phyloP scores from a whole-genome alignment of 305 asterid species.

The Nicotiana rustica region DNA sequence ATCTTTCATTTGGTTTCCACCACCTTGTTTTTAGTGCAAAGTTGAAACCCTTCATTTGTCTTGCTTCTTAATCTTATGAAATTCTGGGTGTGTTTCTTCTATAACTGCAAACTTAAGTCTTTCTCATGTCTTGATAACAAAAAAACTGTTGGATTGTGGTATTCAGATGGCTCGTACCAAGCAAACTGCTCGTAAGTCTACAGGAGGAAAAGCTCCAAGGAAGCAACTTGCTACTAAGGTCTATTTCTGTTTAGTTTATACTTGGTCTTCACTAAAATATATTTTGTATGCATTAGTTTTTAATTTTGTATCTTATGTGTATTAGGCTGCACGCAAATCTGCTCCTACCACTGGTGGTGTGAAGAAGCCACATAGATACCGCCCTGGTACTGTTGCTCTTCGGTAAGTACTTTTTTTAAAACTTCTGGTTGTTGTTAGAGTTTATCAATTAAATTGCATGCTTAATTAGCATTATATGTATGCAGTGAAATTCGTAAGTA shows the following conservation, averaged over 20 bases:
- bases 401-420: constrained; percentile 53
- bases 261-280: background rate
- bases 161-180: constrained; percentile 92
- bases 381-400: constrained; percentile 91
- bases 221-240: constrained; percentile 98
- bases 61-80: background rate
- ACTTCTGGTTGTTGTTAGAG: background rate
- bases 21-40: background rate
- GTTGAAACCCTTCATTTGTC: background rate
- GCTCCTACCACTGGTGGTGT: constrained; percentile 97
- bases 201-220: constrained; percentile 97
- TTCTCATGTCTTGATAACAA: no score
- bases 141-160: background rate
- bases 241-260: background rate
- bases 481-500: constrained; percentile 79
- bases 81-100: background rate
- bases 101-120: background rate
- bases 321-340: constrained; percentile 94
- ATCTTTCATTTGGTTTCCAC: background rate
- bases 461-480: background rate
- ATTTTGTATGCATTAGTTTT: background rate
- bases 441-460: background rate
- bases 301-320: background rate
- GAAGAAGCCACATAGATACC: constrained; percentile 90
- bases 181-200: constrained; percentile 98